These are phyloP conservation scores for Talaromyces amestolkiae DNA, from an alignment of 2,329 filamentous ascomycete genomes.

Conservation along the genomic window DNA sequence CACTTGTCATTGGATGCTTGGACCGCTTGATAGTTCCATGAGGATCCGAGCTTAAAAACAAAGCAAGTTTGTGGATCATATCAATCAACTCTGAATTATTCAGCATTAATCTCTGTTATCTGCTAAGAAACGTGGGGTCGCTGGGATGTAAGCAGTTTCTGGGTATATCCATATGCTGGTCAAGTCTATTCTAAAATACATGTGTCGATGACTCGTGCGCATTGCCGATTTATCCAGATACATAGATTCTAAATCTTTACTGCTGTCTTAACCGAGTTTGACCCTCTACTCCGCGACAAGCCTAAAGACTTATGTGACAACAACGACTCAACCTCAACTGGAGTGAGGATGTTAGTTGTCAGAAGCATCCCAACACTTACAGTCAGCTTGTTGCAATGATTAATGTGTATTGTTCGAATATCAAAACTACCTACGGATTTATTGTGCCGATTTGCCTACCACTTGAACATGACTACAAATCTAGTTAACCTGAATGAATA, in stretches of 20 bases:
- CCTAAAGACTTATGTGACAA: background rate
- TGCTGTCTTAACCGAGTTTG: too few species aligned
- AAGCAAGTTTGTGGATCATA: background rate
- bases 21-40: background rate
- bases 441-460: background rate
- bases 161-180: background rate
- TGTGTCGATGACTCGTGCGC: background rate
- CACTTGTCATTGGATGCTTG: background rate
- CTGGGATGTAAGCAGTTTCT: background rate
- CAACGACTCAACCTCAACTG: background rate
- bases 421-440: background rate
- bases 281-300: background rate
- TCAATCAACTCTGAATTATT: background rate
- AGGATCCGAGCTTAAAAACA: background rate
- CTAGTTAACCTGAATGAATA: too few species aligned
- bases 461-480: background rate
- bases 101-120: background rate
- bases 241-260: background rate
- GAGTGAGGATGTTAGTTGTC: background rate
- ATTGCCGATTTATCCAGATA: background rate
- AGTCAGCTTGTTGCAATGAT: background rate
- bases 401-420: background rate
- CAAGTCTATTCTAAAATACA: background rate
- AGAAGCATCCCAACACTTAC: background rate
- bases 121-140: background rate